A percentile compares a stretch with the other conserved stretches of the same genome.
phyloP scores from a whole-genome alignment of 1,284 basidiomycete genomes.

The Taiwanofungus camphoratus region DNA sequence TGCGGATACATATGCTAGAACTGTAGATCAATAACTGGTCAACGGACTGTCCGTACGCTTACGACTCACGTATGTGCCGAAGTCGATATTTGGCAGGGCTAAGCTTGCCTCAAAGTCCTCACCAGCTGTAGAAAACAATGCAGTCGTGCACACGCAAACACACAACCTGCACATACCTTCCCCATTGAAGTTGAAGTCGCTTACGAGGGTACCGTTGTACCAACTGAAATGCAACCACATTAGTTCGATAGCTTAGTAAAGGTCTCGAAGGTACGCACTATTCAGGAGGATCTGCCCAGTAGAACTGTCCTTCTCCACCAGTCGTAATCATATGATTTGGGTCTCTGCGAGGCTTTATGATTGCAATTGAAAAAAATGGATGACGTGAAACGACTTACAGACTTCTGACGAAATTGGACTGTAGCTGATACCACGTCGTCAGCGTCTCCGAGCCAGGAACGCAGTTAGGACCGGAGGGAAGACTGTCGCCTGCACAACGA shows the following conservation, averaged over 20 bases:
- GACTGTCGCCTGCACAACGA: constrained; percentile 44
- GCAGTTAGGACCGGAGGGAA: constrained; percentile 37
- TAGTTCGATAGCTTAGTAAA: background rate
- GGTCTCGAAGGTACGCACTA: constrained; percentile 20
- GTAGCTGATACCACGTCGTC: constrained; percentile 45
- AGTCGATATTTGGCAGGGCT: constrained; percentile 47
- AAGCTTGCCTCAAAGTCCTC: constrained; percentile 51
- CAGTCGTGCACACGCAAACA: background rate
- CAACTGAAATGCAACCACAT: constrained; percentile 22
- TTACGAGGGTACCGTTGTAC: constrained; percentile 37
- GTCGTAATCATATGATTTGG: constrained; percentile 51
- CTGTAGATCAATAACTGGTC: constrained; percentile 1
- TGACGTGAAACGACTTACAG: constrained; percentile 32
- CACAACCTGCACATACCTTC: constrained; percentile 29
- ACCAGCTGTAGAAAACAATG: constrained; percentile 30
- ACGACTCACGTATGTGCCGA: constrained; percentile 44
- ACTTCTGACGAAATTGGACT: constrained; percentile 43
- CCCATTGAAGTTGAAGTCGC: constrained; percentile 54
- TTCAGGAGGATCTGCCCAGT: constrained; percentile 36
- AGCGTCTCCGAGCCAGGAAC: constrained; percentile 41
- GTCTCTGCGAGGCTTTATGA: constrained; percentile 31
- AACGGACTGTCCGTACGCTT: background rate
- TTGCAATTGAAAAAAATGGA: background rate
- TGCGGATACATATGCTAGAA: constrained; percentile 48
- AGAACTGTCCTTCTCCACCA: constrained; percentile 55